Percentiles rank a stretch among this genome's conserved stretches.
Conservation (phyloP, 768 basidiomycete species). For the Psilocybe azurescens region DNA sequence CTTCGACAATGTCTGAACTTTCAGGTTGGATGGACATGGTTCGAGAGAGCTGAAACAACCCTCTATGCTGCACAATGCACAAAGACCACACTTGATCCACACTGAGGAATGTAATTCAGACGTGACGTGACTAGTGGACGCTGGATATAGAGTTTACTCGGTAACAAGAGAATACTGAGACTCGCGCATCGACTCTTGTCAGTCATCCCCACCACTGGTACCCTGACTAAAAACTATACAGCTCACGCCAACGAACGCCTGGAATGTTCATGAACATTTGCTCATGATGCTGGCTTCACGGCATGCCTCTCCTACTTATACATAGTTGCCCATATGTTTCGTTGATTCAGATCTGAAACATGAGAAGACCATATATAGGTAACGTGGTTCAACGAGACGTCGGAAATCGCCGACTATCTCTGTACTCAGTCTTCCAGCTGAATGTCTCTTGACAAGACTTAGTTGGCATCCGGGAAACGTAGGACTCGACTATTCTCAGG, state of each 20-base stretch:
- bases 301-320: too few relatives aligned
- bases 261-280: too few relatives aligned
- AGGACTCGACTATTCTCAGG: neutral
- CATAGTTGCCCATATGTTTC: neutral
- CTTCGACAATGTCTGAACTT: slow-evolving; percentile 42
- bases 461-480: neutral
- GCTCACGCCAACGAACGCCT: too few relatives aligned
- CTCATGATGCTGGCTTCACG: too few relatives aligned
- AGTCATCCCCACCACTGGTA: neutral
- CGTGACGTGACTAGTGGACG: slow-evolving; percentile 26
- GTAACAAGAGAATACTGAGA: slow-evolving; percentile 16
- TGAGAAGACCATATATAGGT: slow-evolving; percentile 36
- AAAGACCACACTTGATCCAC: neutral
- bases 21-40: slow-evolving; percentile 39
- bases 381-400: slow-evolving; percentile 37
- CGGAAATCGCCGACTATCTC: slow-evolving; percentile 13
- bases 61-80: neutral
- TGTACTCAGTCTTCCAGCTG: neutral
- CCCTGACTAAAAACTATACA: neutral
- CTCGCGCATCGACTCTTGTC: neutral
- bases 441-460: neutral
- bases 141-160: slow-evolving; percentile 20
- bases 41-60: slow-evolving; percentile 4
- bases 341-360: slow-evolving; percentile 12
- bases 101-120: slow-evolving; percentile 23